phyloP scores from a whole-genome alignment of 2,329 filamentous ascomycete genomes.

The Colletotrichum sp. region DNA sequence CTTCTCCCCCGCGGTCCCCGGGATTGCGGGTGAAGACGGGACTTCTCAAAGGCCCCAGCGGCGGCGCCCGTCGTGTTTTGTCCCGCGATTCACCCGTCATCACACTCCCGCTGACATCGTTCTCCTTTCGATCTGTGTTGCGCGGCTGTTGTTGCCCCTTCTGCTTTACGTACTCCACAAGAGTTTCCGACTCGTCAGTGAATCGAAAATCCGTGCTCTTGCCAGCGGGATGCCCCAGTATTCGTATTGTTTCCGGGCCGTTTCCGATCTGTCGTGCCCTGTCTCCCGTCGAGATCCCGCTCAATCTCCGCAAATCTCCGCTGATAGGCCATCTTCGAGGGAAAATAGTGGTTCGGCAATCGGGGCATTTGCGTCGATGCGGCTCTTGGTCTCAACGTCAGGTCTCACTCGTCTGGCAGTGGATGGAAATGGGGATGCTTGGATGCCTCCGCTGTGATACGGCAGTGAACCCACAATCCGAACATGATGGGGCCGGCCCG shows the following conservation, averaged over 20 bases:
- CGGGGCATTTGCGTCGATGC: neutral
- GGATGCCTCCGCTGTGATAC: neutral
- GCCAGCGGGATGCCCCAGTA: neutral
- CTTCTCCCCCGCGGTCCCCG: neutral
- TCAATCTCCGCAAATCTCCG: neutral
- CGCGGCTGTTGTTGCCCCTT: neutral
- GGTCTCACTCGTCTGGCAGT: neutral
- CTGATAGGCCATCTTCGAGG: neutral
- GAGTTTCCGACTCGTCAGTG: neutral
- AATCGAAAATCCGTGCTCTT: neutral
- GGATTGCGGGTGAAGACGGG: neutral
- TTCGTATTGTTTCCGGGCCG: neutral
- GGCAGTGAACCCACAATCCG: neutral
- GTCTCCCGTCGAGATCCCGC: neutral
- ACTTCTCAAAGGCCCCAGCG: neutral
- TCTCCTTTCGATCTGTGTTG: neutral
- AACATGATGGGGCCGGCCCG: neutral
- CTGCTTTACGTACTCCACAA: neutral
- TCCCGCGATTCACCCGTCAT: neutral
- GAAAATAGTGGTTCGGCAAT: neutral
- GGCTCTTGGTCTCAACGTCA: neutral
- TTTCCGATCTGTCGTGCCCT: neutral
- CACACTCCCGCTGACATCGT: neutral
- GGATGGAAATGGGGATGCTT: neutral
- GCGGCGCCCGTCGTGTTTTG: neutral